Base-by-base conservation (phyloP, 2,329 filamentous ascomycete species). In the Mariannaea elegans region DNA sequence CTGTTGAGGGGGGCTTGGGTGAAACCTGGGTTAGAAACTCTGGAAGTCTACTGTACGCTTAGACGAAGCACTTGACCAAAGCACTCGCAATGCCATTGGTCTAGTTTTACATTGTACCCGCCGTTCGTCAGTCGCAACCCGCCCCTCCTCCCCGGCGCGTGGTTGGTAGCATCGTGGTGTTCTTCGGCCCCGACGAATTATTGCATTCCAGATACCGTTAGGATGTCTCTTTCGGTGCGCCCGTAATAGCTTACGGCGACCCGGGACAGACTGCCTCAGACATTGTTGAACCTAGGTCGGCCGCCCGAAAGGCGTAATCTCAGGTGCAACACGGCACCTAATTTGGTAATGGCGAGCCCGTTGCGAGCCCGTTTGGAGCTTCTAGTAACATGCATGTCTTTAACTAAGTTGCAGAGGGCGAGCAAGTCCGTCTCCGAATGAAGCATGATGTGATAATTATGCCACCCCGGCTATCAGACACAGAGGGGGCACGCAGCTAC, bases 201-300 rank as follows among this genome's bases (percentile, higher is more conserved):
- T 59, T 65, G 59, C 56, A 55, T 57, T 57, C 57, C 61, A 46
- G 59, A 62, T 63, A 47, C 53, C 59, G 52, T 65, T 47, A 63
- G 55, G 41, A 31, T 41, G 42, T 42, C 32, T 34, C 50, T 46
- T 54, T 50, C 29, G 45, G 51, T 24, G 32, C 41, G 16, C 48
- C 49, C 21, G 46, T 31, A 44, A 52, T 54, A 51, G 27, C 41
- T 47, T 51, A 16, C 51, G 51, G 54, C 57, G 56, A 49, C 46
- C 36, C 49, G 31, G 21, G 52, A 51, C 48, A 48, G 41, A 23
- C 42, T 51, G 41, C 46, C 45, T 63, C 49, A 46, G 51, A 51
- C 39, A 55, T 63, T 47, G 52, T 50, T 7, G 12, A 48, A 21
- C 46, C 8, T 39, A 38, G 39, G 42, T 45, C 46, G 50, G 50